phyloP scores from a whole-genome alignment of 192 early-diverging fungal species.

The Podila clonocystis region DNA sequence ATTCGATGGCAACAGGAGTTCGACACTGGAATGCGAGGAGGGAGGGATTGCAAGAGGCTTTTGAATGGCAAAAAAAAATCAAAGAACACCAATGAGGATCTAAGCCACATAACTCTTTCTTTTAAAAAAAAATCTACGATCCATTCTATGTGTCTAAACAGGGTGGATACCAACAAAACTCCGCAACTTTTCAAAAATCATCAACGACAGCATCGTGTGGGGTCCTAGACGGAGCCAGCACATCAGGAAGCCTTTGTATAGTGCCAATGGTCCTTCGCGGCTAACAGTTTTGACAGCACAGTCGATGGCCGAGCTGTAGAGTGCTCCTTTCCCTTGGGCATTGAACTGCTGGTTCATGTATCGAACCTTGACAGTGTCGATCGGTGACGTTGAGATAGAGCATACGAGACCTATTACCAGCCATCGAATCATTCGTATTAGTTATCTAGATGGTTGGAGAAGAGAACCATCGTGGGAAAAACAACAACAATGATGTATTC shows the following conservation, averaged over 20 bases:
- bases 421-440: neutral
- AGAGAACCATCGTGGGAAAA: too few relatives aligned
- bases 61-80: too few relatives aligned
- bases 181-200: conserved; percentile 58
- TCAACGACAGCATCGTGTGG: conserved; percentile 60
- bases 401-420: conserved; percentile 34
- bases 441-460: neutral
- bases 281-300: conserved; percentile 50
- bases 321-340: conserved; percentile 26
- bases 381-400: conserved; percentile 44
- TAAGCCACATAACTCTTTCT: too few relatives aligned
- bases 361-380: conserved; percentile 50
- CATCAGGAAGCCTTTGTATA: conserved; percentile 64
- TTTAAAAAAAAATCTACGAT: too few relatives aligned
- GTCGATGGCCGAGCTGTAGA: conserved; percentile 36
- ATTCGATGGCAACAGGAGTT: too few relatives aligned
- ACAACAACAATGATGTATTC: too few relatives aligned
- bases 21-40: neutral
- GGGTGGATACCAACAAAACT: conserved; percentile 49
- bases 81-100: too few relatives aligned
- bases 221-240: conserved; percentile 65
- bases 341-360: conserved; percentile 55
- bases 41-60: too few relatives aligned
- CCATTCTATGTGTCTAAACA: conserved; percentile 13
- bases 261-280: conserved; percentile 51